phyloP scores from a whole-genome alignment of 169 alveolate species.

The Eimeria necatrix region DNA sequence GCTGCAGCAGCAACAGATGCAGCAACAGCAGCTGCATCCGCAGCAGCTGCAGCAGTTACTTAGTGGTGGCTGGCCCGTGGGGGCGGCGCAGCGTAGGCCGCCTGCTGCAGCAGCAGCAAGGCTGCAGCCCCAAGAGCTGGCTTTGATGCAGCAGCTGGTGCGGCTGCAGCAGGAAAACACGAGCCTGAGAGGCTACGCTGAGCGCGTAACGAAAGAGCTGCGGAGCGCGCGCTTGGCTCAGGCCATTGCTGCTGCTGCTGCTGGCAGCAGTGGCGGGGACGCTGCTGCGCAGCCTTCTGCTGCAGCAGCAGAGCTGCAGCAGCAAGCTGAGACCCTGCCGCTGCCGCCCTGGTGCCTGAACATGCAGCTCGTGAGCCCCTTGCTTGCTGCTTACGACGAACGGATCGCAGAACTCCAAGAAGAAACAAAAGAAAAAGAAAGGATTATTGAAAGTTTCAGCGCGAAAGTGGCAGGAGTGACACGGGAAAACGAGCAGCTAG shows the following conservation, averaged over 20 bases:
- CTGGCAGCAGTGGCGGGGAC: slow-evolving; percentile 4
- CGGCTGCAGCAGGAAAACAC: slow-evolving; percentile 79
- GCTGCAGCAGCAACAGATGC: too few species aligned
- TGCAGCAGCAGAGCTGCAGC: slow-evolving; percentile 51
- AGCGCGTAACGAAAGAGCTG: slow-evolving; percentile 79
- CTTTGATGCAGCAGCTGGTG: slow-evolving; percentile 78
- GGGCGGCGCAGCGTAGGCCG: neutral
- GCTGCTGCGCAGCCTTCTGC: slow-evolving; percentile 28
- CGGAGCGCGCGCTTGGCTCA: slow-evolving; percentile 67
- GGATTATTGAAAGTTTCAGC: slow-evolving; percentile 54
- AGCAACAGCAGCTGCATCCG: neutral
- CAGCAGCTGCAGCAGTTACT: slow-evolving; percentile 1
- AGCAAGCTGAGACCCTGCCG: slow-evolving; percentile 67
- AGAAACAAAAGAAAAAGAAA: slow-evolving; percentile 67
- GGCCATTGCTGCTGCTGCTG: slow-evolving; percentile 66
- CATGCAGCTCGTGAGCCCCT: slow-evolving; percentile 81
- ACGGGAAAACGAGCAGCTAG: slow-evolving; percentile 80
- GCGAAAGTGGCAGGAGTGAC: slow-evolving; percentile 63
- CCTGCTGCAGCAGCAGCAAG: neutral
- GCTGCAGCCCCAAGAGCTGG: slow-evolving; percentile 53
- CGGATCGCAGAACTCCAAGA: slow-evolving; percentile 75
- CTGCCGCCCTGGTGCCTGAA: slow-evolving; percentile 82
- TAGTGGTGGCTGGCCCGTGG: neutral
- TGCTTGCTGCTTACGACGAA: slow-evolving; percentile 81
- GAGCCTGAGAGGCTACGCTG: slow-evolving; percentile 75